phyloP scores from a whole-genome alignment of 768 basidiomycete genomes.

The Lactarius sp. region DNA sequence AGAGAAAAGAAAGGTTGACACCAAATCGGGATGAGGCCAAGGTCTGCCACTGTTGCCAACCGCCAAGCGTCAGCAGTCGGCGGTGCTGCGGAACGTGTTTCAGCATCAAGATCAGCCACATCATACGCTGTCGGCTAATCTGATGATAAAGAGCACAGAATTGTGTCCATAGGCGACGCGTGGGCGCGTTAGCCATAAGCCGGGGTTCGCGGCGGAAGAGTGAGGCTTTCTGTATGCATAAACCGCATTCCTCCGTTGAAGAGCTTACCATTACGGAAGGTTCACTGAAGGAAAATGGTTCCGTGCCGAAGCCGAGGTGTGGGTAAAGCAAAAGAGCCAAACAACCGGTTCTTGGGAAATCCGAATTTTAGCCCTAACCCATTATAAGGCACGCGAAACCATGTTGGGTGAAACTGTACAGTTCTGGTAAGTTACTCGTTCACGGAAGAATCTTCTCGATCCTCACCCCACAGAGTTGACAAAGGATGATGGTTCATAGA shows the following conservation, averaged over 20 bases:
- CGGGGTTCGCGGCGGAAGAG: constrained; percentile 6
- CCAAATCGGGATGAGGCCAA: constrained; percentile 5
- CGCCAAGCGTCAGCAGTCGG: neutral
- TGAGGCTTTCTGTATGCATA: neutral
- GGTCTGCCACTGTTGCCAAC: neutral
- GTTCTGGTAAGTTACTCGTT: neutral
- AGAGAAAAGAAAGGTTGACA: constrained; percentile 1
- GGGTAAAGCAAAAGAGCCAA: neutral
- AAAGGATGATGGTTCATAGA: neutral
- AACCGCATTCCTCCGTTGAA: too few relatives aligned
- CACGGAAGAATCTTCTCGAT: neutral
- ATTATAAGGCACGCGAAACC: constrained; percentile 15
- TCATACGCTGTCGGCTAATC: neutral
- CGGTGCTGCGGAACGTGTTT: constrained; percentile 21
- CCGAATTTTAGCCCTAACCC: constrained; percentile 15
- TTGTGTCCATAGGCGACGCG: neutral
- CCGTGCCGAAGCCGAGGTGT: constrained; percentile 21
- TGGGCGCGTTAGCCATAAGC: neutral
- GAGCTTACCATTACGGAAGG: too few relatives aligned
- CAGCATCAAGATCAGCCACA: constrained; percentile 6
- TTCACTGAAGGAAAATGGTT: neutral
- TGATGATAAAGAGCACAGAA: neutral
- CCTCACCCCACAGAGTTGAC: neutral
- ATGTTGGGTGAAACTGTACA: constrained; percentile 17
- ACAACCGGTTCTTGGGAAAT: constrained; percentile 2